Evolutionary conservation across 2,329 filamentous ascomycete genomes (phyloP).

Genomic region (Hawksworthiomyces lignivorus): DNA sequence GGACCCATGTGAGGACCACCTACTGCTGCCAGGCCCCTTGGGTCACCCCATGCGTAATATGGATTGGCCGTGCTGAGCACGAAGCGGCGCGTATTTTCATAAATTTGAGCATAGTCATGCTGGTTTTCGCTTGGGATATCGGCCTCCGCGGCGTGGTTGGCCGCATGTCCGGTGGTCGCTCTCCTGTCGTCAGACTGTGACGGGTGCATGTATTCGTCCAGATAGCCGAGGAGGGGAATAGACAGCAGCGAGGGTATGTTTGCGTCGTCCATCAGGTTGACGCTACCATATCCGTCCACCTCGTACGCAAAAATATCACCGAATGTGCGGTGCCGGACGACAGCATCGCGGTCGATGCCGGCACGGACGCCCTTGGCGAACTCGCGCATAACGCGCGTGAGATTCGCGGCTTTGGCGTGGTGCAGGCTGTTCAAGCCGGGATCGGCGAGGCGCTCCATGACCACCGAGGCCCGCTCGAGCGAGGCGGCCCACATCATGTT

Average conservation of each 20-base stretch:
- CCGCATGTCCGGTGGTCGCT: no score
- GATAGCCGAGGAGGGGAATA: slow-evolving; percentile 56
- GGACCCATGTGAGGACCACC: slow-evolving; percentile 62
- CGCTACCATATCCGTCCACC: slow-evolving; percentile 64
- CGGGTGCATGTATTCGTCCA: slow-evolving; percentile 2
- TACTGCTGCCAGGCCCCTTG: slow-evolving; percentile 57
- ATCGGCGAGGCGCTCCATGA: slow-evolving; percentile 31
- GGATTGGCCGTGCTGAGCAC: slow-evolving; percentile 55
- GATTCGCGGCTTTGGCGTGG: slow-evolving; percentile 27
- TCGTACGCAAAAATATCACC: slow-evolving; percentile 70
- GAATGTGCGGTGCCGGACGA: slow-evolving; percentile 52
- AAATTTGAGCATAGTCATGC: slow-evolving; percentile 52
- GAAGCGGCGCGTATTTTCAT: slow-evolving; percentile 57
- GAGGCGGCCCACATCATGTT: slow-evolving; percentile 72
- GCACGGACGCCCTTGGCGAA: slow-evolving; percentile 56
- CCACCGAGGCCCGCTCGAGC: slow-evolving; percentile 46
- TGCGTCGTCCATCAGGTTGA: slow-evolving; percentile 63
- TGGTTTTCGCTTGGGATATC: background rate
- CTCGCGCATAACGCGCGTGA: slow-evolving; percentile 45
- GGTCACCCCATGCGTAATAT: slow-evolving; percentile 59
- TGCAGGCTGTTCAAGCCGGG: slow-evolving; percentile 22
- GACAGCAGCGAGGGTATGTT: slow-evolving; percentile 62
- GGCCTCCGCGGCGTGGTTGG: no score
- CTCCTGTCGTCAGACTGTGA: no score
- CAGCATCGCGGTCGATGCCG: slow-evolving; percentile 63